Base-by-base conservation (phyloP, 805 yeast genomes). In the Metschnikowia corniflorae region DNA sequence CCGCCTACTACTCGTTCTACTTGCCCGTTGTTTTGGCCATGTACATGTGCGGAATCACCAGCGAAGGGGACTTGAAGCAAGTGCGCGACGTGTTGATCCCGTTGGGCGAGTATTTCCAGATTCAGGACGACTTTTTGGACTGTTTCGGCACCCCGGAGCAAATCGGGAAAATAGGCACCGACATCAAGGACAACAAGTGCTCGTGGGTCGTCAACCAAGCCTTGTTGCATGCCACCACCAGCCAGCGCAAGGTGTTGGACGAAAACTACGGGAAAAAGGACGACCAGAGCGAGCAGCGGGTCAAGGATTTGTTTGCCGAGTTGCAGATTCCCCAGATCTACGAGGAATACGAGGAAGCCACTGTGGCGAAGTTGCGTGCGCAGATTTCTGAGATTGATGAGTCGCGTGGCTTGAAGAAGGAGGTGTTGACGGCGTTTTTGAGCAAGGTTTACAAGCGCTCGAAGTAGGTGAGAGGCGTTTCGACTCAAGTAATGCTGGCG, bases 91-190 rank as follows among this genome's bases (percentile, higher is more conserved):
- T 93, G 27, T 74, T 93, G 62, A 80, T 93, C 47, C 97, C 97
- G 39, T 76, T 93, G 50, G 99, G 99, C 42, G 97, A 93, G 64
- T 93, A 93, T 63, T 93, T 93, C 82, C 99, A 93, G 71, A 86
- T 93, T 51, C 98, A 93, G 70, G 99, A 93, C 60, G 99, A 93
- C 63, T 93, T 74, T 70, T 77, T 93, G 49, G 99, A 93, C 65
- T 86, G 96, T 64, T 93, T 86, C 58, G 99, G 98, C 49, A 87
- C 91, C 53, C 96, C 98, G 28, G 94, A 86, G 58, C 87, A 91
- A 56, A 93, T 89, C 57, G 99, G 99, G 46, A 93, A 93, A 73
- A 87, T 93, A 51, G 99, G 99, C 51, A 93, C 98, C 42, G 99
- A 93, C 62, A 93, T 93, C 58, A 85, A 85, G 69, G 99, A 93